Conservation (phyloP, 2,329 filamentous ascomycete species). For the Myriosclerotinia curreyana region DNA sequence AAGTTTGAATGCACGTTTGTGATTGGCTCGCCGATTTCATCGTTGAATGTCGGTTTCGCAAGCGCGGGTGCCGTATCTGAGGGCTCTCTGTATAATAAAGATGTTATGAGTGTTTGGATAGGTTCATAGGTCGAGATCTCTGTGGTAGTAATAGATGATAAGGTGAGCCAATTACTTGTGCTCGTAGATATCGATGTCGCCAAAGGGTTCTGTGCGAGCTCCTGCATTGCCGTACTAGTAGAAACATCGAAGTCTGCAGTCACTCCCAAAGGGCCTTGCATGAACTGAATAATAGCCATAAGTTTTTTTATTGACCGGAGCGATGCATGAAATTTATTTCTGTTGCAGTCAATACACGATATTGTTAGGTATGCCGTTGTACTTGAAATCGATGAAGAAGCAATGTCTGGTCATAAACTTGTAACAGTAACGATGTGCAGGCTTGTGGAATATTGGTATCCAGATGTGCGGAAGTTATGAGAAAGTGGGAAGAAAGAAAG, state of each 20-base stretch:
- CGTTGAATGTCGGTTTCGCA: background rate
- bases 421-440: constrained; percentile 12
- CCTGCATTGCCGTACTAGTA: background rate
- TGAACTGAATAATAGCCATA: constrained; percentile 2
- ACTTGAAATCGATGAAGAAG: background rate
- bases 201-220: background rate
- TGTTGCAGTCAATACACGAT: background rate
- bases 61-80: background rate
- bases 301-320: background rate
- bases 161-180: background rate
- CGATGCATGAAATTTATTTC: background rate
- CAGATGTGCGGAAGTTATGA: background rate
- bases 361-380: background rate
- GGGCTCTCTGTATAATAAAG: background rate
- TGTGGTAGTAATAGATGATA: background rate
- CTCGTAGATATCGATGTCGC: background rate
- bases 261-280: background rate
- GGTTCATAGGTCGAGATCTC: background rate
- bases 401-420: constrained; percentile 6
- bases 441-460: constrained; percentile 10
- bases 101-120: constrained; percentile 12
- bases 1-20: constrained; percentile 4
- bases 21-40: background rate
- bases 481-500: no score
- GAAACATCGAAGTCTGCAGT: background rate